Evolutionary conservation across 257 asterid genomes (phyloP), one percentile per base, ranked within the genome.

Genomic region (Marsdenia floribunda): DNA sequence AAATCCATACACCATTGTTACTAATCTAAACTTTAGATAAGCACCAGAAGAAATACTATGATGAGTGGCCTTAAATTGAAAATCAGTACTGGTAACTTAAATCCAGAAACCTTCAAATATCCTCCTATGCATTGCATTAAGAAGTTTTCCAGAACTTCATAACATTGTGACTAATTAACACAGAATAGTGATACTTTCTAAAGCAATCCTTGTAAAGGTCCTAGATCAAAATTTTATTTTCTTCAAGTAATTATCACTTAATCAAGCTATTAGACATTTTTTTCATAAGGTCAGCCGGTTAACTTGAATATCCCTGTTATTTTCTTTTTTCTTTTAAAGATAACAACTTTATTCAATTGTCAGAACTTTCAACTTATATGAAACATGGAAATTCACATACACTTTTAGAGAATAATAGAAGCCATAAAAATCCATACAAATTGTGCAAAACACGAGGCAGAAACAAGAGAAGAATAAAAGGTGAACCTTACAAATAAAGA

Each of bases 401-500:
- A 19, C 50, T 11, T 38, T 35, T 19, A 66, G 15, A 66, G 50
- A 38, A 38, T 66, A 38, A 19, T 66, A 3, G 3, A 37, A 66
- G 52, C 49, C n/a, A 65, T 18, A 46, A 37, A 65, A 65, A 65
- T 35, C 26, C 26, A 65, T 8, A 5, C 26, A 65, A 65, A 33
- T 18, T 29, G 49, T 37, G 16, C 15, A 37, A 35, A 42, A 76
- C 40, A 16, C 22, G 16, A 42, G 26, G 26, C 49, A 59, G 49
- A 70, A 29, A 60, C 16, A 10, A 73, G 53, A 74, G 68, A 72
- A 71, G 57, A 47, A 38, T 29, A n/a, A 29, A n/a, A 44, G 68
- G 7, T 5, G 59, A 42, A 74, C 49, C 98, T 90, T 78, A 93
- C 98, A 93, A 78, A 83, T 91, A 91, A 71, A 93, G 98, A 87